phyloP scores from a whole-genome alignment of 2,329 filamentous ascomycete genomes.

The Hansfordia pulvinata region DNA sequence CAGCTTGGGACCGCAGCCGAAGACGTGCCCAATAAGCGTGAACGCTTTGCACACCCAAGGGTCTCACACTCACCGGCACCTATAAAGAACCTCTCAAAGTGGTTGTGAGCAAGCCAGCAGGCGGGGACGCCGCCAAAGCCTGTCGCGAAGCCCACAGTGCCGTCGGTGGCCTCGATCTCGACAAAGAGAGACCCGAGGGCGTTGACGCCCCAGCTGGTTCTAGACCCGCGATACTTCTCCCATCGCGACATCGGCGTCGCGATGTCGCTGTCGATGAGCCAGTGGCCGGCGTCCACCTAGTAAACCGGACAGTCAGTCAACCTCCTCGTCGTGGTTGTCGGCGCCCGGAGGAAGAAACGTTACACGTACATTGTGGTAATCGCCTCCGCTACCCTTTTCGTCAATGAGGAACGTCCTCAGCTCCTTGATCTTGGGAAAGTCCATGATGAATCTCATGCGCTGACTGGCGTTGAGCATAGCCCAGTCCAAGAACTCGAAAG shows the following conservation, averaged over 20 bases:
- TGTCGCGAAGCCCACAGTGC: conserved; percentile 87
- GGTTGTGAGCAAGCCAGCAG: conserved; percentile 87
- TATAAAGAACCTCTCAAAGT: conserved; percentile 85
- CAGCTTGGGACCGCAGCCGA: too few species aligned
- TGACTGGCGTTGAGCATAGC: too few species aligned
- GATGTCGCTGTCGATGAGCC: conserved; percentile 85
- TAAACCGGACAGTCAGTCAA: too few species aligned
- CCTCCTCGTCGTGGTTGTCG: too few species aligned
- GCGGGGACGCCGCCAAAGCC: conserved; percentile 91
- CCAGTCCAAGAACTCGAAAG: too few species aligned
- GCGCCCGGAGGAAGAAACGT: too few species aligned
- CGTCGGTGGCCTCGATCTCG: conserved; percentile 82
- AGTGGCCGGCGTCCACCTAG: conserved; percentile 44
- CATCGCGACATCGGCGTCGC: conserved; percentile 86
- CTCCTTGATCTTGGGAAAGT: conserved; percentile 65
- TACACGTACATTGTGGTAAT: conserved; percentile 88
- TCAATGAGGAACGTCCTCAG: conserved; percentile 60
- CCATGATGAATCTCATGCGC: too few species aligned
- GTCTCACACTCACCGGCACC: too few species aligned
- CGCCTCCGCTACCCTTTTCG: conserved; percentile 48
- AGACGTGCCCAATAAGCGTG: too few species aligned
- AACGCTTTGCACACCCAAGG: too few species aligned
- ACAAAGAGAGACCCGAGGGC: conserved; percentile 85
- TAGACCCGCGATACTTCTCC: conserved; percentile 74
- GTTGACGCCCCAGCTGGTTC: conserved; percentile 92